Conservation (phyloP, 2,329 filamentous ascomycete species). For the Simplicillium sp. region DNA sequence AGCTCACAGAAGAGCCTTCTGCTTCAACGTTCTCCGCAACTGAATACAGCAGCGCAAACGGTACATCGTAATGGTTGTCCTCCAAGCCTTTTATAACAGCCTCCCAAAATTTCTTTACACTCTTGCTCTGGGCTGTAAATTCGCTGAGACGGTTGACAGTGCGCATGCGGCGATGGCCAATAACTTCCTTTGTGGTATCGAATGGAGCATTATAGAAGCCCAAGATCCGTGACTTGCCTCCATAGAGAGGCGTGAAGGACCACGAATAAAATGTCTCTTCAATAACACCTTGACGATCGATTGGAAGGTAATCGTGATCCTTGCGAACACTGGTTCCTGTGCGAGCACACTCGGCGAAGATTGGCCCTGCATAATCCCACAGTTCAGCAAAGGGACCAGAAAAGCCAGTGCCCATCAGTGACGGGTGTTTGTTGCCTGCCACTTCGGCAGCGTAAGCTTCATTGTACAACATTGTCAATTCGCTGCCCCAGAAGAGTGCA, state of each 20-base stretch:
- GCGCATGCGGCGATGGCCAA: conserved; percentile 21
- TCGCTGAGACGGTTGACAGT: conserved; percentile 23
- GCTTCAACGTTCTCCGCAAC: conserved; percentile 26
- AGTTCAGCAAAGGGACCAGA: conserved; percentile 46
- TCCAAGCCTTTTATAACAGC: conserved; percentile 20
- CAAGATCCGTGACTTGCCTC: conserved; percentile 21
- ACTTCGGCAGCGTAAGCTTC: conserved; percentile 46
- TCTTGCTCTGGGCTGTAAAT: conserved; percentile 18
- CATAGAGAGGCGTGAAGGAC: conserved; percentile 27
- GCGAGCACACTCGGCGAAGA: conserved; percentile 24
- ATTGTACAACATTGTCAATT: conserved; percentile 55
- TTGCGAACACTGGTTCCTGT: conserved; percentile 22
- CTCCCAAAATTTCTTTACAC: conserved; percentile 24
- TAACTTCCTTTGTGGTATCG: conserved; percentile 23
- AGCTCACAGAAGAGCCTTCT: conserved; percentile 21
- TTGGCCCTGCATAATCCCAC: conserved; percentile 20
- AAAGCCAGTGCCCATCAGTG: conserved; percentile 48
- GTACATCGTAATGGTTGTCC: conserved; percentile 25
- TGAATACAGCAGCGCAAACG: conserved; percentile 30
- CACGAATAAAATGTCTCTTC: conserved; percentile 30
- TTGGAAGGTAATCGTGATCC: conserved; percentile 21
- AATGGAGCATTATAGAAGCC: conserved; percentile 30
- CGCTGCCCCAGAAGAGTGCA: conserved; percentile 52
- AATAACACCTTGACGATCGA: conserved; percentile 22
- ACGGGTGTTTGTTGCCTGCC: conserved; percentile 53